These are phyloP conservation scores for Scedosporium boydii DNA, from an alignment of 2,329 filamentous ascomycete genomes.

Conservation along the genomic window DNA sequence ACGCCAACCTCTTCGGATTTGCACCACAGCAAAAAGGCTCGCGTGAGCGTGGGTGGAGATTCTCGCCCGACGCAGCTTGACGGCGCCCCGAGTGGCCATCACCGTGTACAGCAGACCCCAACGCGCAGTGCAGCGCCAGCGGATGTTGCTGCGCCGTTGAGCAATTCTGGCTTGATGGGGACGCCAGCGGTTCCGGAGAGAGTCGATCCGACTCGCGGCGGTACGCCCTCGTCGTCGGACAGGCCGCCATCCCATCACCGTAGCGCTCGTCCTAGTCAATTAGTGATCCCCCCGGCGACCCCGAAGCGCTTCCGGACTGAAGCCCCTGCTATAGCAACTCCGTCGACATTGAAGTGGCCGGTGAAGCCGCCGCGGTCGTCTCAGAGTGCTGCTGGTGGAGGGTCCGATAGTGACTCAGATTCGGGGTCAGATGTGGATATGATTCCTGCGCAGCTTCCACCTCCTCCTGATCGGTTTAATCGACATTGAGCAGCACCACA, in stretches of 20 bases:
- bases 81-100: neutral
- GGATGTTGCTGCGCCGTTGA: slow-evolving; percentile 19
- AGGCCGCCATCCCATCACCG: neutral
- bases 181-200: slow-evolving; percentile 25
- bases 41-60: slow-evolving; percentile 9
- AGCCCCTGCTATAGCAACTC: neutral
- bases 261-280: neutral
- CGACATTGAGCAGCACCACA: neutral
- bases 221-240: slow-evolving; percentile 7
- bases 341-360: slow-evolving; percentile 9
- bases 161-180: slow-evolving; percentile 25
- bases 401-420: neutral
- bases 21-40: slow-evolving; percentile 16
- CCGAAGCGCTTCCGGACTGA: neutral
- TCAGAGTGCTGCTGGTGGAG: neutral
- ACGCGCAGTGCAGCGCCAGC: slow-evolving; percentile 10
- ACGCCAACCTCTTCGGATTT: neutral
- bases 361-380: slow-evolving; percentile 13
- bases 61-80: slow-evolving; percentile 1
- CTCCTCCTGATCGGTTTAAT: neutral
- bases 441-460: slow-evolving; percentile 6
- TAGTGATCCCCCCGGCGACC: neutral
- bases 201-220: slow-evolving; percentile 24
- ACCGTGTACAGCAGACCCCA: neutral
- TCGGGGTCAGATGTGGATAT: slow-evolving; percentile 11